Evolutionary conservation across 805 yeast species (phyloP).

Genomic region (Candida rishiriensis): DNA sequence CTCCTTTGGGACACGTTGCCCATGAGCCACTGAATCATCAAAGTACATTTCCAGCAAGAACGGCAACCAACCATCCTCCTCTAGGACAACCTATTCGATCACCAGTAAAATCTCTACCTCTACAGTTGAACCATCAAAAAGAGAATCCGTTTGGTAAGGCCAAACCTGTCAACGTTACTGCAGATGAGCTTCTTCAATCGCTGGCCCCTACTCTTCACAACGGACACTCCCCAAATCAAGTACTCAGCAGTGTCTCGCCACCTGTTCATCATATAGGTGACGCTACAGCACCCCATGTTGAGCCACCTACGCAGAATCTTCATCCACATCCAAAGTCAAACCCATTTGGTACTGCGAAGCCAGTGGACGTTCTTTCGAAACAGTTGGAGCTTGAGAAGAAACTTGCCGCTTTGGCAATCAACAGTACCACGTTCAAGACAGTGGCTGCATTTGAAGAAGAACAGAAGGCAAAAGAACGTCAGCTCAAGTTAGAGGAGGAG

Average conservation of each 20-base stretch:
- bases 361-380: conserved; percentile 70
- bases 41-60: conserved; percentile 4
- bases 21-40: conserved; percentile 1
- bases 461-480: conserved; percentile 3
- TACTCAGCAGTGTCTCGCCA: background rate
- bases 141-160: conserved; percentile 75
- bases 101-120: background rate
- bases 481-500: background rate
- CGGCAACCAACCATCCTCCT: background rate
- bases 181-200: conserved; percentile 5
- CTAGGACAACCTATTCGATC: background rate
- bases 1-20: too few relatives aligned
- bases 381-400: conserved; percentile 58
- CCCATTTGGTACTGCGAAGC: conserved; percentile 83
- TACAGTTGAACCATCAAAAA: background rate
- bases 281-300: too few relatives aligned
- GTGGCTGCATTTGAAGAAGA: conserved; percentile 19
- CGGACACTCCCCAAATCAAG: conserved; percentile 12
- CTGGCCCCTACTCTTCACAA: conserved; percentile 19
- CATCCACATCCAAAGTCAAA: conserved; percentile 41
- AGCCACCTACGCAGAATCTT: conserved; percentile 2
- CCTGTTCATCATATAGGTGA: too few relatives aligned
- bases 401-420: conserved; percentile 38
- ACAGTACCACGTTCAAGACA: conserved; percentile 37
- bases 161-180: conserved; percentile 49